Base-by-base conservation (phyloP, 495 filamentous ascomycete genomes). In the Xylaria acuta region DNA sequence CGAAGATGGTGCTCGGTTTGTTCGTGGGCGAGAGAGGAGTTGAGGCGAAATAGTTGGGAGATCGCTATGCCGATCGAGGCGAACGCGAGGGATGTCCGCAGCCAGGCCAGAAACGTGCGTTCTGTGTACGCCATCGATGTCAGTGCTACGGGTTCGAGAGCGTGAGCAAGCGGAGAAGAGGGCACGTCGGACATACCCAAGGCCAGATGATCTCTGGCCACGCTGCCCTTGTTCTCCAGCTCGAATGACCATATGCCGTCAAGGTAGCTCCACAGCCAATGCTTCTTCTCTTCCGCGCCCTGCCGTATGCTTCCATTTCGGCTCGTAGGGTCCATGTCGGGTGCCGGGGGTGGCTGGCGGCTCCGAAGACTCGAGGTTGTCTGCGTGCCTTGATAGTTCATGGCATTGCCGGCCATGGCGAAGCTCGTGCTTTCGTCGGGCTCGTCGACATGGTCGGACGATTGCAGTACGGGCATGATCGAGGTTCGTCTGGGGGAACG, bases 51-150 rank as follows among this genome's bases (percentile, higher is more conserved):
- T 63, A 99, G 88, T 81, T 99, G 96, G 1, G 97, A 98, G 63
- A 99, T 90, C 64, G 95, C 96, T 72, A 99, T 95, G 69, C 96
- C 96, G 76, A 99, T 99, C 63, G 91, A 94, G 47, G 96, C 97
- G 79, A 99, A 99, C 60, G 95, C 94, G 54, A 99, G 87, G 27
- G 94, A 97, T 22, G 96, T 99, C 58, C 96, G 90, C 59, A 99
- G 88, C 96, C 96, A 99, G 63, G 96, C 96, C 27, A 99, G 89
- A 81, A 98, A 99, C 3, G 96, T 99, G 38, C 96, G 91, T 82
- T 99, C 96, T 98, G 77, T 34, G 68, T 14, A 5, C n/a, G 11
- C 6, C 69, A 49, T 59, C 65, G 53, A 66, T 38, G 45, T 77
- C 66, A 78, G 75, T 69, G 25, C 58, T 73, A 59, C 74, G 73